Base-by-base conservation (phyloP, 2,329 filamentous ascomycete species). In the Scytalidium lignicola region DNA sequence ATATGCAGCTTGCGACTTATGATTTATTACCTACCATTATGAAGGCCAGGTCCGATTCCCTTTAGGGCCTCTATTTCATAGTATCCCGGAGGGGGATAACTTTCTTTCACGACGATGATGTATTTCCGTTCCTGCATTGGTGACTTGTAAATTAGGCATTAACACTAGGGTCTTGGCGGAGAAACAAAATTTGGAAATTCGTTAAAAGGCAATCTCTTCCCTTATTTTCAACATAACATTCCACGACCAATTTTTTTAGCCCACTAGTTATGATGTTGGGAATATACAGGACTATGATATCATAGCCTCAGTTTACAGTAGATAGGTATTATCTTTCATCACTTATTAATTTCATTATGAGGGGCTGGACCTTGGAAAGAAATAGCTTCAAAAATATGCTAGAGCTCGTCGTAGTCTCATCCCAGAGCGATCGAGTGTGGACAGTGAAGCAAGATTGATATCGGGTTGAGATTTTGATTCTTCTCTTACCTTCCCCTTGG, bases 371-470 rank as follows among this genome's bases (percentile, higher is more conserved):
- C 6, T 10, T 10, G 10, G 23, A 10, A 26, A 26, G 10, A 51
- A 54, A 44, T 53, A 51, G 61, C 62, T 64, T 63, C 61, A 60
- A 60, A 61, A 55, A 64, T 62, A 70, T 70, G 75, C 75, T 79
- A 79, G 75, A 79, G 74, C 75, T 71, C 70, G 73, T 68, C 74
- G 69, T 72, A 68, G 68, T 63, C 72, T 60, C 66, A 61, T 61
- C 67, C 66, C 66, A 74, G 73, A 72, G 70, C 70, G 73, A 62
- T 70, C 69, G 67, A 73, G 75, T 78, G 75, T 79, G 74, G 75
- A 79, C 72, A 72, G 62, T 67, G 74, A 76, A 78, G 75, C 75
- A 71, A 79, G 67, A 78, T 65, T 64, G 67, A 74, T 53, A 67
- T 51, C 48, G 42, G 61, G 59, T 63, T 56, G 52, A 55, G 58